These are phyloP conservation scores for Coniochaeta sp. DNA, from an alignment of 2,329 filamentous ascomycete species.

Conservation along the genomic window DNA sequence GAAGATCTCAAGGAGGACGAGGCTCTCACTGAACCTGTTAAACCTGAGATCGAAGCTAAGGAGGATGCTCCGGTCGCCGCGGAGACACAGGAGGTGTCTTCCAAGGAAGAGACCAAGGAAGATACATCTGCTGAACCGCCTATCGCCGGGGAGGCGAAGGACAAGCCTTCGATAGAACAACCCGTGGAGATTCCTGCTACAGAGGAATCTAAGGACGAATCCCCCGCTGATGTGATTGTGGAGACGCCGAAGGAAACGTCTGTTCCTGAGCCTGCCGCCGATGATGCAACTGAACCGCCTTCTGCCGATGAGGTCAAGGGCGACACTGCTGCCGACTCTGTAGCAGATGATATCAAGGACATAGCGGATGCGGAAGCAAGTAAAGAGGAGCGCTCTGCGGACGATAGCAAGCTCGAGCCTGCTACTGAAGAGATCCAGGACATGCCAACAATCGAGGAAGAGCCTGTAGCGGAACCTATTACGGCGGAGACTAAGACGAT, in stretches of 20 bases:
- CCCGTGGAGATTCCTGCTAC: background rate
- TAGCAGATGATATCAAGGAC: conserved; percentile 37
- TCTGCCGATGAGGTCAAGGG: background rate
- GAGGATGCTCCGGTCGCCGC: conserved; percentile 2
- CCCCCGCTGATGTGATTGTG: background rate
- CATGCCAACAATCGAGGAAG: conserved; percentile 1
- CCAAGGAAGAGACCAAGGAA: conserved; percentile 5
- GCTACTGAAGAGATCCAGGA: background rate
- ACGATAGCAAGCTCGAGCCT: background rate
- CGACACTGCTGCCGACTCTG: conserved; percentile 44
- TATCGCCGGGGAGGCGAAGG: background rate
- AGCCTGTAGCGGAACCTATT: background rate
- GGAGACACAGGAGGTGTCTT: too few species aligned
- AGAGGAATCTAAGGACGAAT: background rate
- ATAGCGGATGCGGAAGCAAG: background rate
- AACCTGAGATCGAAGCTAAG: background rate
- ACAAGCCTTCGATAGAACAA: background rate
- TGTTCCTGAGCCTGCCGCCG: conserved; percentile 7
- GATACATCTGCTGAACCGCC: conserved; percentile 41
- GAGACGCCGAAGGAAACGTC: background rate
- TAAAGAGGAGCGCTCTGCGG: background rate
- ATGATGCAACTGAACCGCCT: conserved; percentile 1
- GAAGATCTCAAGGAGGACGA: background rate
- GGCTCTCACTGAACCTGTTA: background rate
- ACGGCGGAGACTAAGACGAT: background rate